Base-by-base conservation (phyloP, 805 yeast species). In the Lipomyces anomalus region DNA sequence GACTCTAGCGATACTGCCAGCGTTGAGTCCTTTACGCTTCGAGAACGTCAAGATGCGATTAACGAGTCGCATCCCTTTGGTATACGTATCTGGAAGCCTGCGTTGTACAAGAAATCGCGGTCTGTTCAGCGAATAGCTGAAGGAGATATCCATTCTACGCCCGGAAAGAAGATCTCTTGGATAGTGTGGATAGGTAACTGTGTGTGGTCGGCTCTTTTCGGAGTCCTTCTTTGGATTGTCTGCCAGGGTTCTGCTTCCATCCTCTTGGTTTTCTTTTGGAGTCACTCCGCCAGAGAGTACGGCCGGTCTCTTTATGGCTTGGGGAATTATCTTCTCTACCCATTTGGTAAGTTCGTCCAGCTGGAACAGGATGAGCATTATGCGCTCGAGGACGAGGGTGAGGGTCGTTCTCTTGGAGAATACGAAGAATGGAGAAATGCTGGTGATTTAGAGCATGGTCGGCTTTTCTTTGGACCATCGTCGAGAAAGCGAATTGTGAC, bases 71-170 rank as follows among this genome's bases (percentile, higher is more conserved):
- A 92, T 69, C 98, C 98, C 0, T 92, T 92, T 60, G 98, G 98
- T 73, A 90, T 92, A 38, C 82, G 95, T 64, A 86, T 92, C 58
- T 92, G 98, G 98, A 92, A 92, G 61, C 98, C 98, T 1, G 96
- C 97, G 2, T 70, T 92, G 45, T 92, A 92, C 67, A 92, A 92
- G 63, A 92, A 92, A 64, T 75, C 76, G 48, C 79, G 98, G 59
- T 85, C 96, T 3, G 97, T 92, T 26, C 92, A 92, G 56, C 73
- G 80, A 34, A 81, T 86, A 47, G 97, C 97, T 1, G 95, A 86
- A 48, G 84, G 84, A 51, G 98, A 92, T 70, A 86, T 92, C 55
- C 97, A 90, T 64, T 89, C 87, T 38, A 76, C 80, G 16, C 58
- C 73, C 42, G 62, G 75, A 50, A 68, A 75, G 48, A 68, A 67